Conservation (phyloP, 768 basidiomycete species). For the Pleurotus citrinopileatus region DNA sequence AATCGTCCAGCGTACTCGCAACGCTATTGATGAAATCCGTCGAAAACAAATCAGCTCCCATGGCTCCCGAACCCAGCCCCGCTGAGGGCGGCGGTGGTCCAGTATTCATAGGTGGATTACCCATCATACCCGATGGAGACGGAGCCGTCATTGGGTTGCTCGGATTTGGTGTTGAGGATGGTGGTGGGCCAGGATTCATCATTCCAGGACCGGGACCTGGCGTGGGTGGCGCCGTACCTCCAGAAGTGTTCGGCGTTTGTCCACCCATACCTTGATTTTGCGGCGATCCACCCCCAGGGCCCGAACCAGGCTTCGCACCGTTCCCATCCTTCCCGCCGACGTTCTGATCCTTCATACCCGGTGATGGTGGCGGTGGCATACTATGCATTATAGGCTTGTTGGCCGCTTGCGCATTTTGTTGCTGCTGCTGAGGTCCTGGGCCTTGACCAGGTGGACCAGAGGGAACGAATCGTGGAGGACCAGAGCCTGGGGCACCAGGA, state of each 20-base stretch:
- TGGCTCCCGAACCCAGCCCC: background rate
- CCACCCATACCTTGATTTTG: constrained; percentile 32
- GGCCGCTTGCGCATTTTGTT: constrained; percentile 26
- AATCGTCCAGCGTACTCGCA: constrained; percentile 37
- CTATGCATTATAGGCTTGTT: constrained; percentile 28
- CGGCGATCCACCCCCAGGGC: constrained; percentile 34
- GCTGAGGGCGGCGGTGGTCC: constrained; percentile 8
- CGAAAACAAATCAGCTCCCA: constrained; percentile 21
- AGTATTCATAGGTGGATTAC: constrained; percentile 5
- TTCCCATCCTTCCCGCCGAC: constrained; percentile 17
- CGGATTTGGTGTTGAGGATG: constrained; percentile 4
- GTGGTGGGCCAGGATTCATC: background rate
- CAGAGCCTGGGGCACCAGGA: background rate
- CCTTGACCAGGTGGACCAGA: constrained; percentile 25
- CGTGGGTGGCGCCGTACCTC: constrained; percentile 26
- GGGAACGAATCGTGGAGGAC: constrained; percentile 32
- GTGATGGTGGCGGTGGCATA: constrained; percentile 56
- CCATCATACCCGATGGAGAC: constrained; percentile 25
- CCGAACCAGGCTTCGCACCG: constrained; percentile 25
- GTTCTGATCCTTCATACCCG: constrained; percentile 34
- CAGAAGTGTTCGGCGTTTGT: constrained; percentile 22
- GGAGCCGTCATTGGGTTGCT: constrained; percentile 21
- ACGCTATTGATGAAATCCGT: constrained; percentile 46
- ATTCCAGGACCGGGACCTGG: constrained; percentile 19
- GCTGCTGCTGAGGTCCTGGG: constrained; percentile 30